Evolutionary conservation across 2,329 filamentous ascomycete genomes (phyloP).

Genomic region (Teratosphaeria gauchensis): DNA sequence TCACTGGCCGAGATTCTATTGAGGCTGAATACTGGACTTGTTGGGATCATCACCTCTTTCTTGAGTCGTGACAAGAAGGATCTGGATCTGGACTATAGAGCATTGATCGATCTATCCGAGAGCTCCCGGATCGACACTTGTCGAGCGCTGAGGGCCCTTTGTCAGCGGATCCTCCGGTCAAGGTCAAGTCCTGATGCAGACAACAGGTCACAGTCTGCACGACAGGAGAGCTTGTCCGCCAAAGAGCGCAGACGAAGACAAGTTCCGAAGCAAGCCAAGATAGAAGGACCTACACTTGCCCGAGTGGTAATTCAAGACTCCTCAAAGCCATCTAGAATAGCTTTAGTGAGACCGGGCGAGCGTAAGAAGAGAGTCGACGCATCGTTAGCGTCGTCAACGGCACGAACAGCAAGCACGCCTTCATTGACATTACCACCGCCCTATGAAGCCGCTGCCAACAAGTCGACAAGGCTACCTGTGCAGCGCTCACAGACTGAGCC

Average conservation of each 20-base stretch:
- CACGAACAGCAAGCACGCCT: background rate
- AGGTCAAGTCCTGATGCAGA: background rate
- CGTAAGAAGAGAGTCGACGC: slow-evolving; percentile 10
- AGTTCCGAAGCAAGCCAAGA: slow-evolving; percentile 8
- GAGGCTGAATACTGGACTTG: slow-evolving; percentile 38
- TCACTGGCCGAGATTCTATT: slow-evolving; percentile 38
- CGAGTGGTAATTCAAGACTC: slow-evolving; percentile 22
- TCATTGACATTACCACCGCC: slow-evolving; percentile 3
- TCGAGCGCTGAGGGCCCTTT: slow-evolving; percentile 32
- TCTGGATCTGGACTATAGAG: slow-evolving; percentile 32
- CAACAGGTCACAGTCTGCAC: background rate
- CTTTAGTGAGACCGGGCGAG: slow-evolving; percentile 17
- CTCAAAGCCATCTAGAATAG: slow-evolving; percentile 16
- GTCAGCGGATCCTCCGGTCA: slow-evolving; percentile 13
- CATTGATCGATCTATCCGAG: slow-evolving; percentile 37
- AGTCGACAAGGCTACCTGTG: background rate
- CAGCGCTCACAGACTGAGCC: slow-evolving; percentile 4
- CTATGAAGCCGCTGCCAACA: background rate
- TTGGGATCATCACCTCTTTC: slow-evolving; percentile 37
- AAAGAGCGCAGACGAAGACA: background rate
- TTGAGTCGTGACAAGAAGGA: slow-evolving; percentile 28
- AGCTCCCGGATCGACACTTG: slow-evolving; percentile 36
- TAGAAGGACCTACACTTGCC: slow-evolving; percentile 16
- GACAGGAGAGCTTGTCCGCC: background rate
- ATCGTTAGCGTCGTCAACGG: background rate